phyloP scores from a whole-genome alignment of 768 basidiomycete genomes.

The Podaxis rugospora region DNA sequence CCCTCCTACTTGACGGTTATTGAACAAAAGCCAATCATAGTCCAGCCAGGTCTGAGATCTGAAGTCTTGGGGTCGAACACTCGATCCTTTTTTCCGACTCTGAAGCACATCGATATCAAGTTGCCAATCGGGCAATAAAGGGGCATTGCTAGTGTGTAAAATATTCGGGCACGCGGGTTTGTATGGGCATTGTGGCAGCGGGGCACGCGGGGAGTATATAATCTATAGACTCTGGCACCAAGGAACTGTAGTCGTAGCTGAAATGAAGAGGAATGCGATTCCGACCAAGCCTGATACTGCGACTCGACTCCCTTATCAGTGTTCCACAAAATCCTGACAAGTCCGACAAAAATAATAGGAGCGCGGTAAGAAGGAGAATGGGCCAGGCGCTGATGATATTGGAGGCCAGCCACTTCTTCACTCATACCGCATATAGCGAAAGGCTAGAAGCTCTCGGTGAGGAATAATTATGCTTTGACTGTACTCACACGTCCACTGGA shows the following conservation, averaged over 20 bases:
- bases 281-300: constrained; percentile 3
- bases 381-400: constrained; percentile 12
- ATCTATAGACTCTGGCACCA: constrained; percentile 5
- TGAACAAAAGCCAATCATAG: background rate
- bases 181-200: background rate
- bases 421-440: constrained; percentile 16
- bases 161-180: background rate
- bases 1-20: background rate
- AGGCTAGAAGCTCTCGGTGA: constrained; percentile 1
- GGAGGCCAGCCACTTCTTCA: constrained; percentile 14
- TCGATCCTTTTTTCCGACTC: too few species aligned
- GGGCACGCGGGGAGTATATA: background rate
- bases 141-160: too few species aligned
- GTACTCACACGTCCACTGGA: constrained; percentile 18
- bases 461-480: constrained; percentile 7
- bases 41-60: background rate
- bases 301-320: constrained; percentile 5
- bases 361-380: constrained; percentile 12
- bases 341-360: constrained; percentile 17
- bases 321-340: constrained; percentile 15
- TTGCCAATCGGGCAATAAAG: too few species aligned
- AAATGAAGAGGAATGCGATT: constrained; percentile 9
- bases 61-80: background rate
- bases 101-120: too few species aligned
- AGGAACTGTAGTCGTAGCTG: constrained; percentile 12